Conservation (phyloP, 2,329 filamentous ascomycete species). For the Thielaviopsis musarum region DNA sequence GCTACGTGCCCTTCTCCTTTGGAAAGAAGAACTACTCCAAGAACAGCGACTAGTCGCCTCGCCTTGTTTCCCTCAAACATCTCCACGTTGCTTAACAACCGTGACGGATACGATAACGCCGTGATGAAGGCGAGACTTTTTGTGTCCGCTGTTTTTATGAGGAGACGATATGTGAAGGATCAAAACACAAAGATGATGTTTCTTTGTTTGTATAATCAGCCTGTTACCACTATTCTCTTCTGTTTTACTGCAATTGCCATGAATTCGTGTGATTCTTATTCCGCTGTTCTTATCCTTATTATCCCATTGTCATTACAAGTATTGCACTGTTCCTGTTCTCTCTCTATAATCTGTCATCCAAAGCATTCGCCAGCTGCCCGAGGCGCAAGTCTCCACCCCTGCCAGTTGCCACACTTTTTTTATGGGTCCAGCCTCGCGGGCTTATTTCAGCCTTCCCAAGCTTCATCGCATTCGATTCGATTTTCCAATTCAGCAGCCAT, state of each 20-base stretch:
- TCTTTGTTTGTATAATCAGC: neutral
- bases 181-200: neutral
- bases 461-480: too few relatives aligned
- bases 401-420: too few relatives aligned
- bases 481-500: too few relatives aligned
- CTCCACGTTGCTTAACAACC: neutral
- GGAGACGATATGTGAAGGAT: neutral
- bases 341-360: too few relatives aligned
- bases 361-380: too few relatives aligned
- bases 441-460: too few relatives aligned
- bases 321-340: too few relatives aligned
- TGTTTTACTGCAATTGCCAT: neutral
- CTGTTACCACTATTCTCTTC: neutral
- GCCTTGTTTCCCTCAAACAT: neutral
- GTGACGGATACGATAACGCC: too few relatives aligned
- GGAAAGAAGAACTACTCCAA: slow-evolving; percentile 72
- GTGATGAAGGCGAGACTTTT: neutral
- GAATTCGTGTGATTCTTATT: neutral
- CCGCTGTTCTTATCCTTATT: too few relatives aligned
- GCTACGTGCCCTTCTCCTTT: slow-evolving; percentile 85
- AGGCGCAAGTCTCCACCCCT: too few relatives aligned
- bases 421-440: too few relatives aligned
- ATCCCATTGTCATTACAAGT: too few relatives aligned
- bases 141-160: neutral
- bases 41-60: slow-evolving; percentile 30